Base-by-base conservation (phyloP, 1,139 yeast species). In the Eremothecium cymbalariae region DNA sequence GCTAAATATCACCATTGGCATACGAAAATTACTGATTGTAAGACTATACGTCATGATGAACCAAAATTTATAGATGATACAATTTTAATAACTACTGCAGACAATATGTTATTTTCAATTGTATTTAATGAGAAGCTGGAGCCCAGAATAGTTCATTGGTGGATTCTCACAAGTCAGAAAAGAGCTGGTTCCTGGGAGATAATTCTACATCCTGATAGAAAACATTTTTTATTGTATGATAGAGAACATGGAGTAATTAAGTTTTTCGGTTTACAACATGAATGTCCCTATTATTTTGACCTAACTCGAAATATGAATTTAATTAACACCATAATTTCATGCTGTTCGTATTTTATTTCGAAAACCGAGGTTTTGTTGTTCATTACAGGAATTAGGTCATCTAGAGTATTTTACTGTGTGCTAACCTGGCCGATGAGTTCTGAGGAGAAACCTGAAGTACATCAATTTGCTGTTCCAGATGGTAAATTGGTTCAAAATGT, bases 361-460 rank as follows among this genome's bases (percentile, higher is more conserved):
- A 26, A 31, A 8, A 26, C 35, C 4, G 42, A 45, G 30, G 38
- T 32, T 12, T 31, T 45, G 23, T 30, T 51, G 2, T 51, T 51
- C 22, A 28, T 49, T n/a, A 38, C 51, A 6, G 36, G 48, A 1
- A 22, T 41, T 8, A 34, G 40, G 13, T 38, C 32, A 15, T 40
- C 41, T 4, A 44, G 54, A 18, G 31, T 51, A 8, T 46, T 44
- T 3, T 45, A 47, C 23, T 39, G 45, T 25, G 42, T 48, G 26
- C 39, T 50, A 8, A 53, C 51, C 25, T 51, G 55, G 56, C 49
- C 42, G 23, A 22, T 20, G 2, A 14, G 15, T 8, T 13, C 31
- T 7, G 42, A 43, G 9, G 32, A 37, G 23, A 32, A 36, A 9
- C 51, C 51, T 32, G 37, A 39, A 8, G 50, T 51, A 4, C 49